Percentiles rank a stretch among this genome's conserved stretches.
Evolutionary conservation across 2,329 filamentous ascomycete species (phyloP).

Genomic region (Aspergillus sp.): DNA sequence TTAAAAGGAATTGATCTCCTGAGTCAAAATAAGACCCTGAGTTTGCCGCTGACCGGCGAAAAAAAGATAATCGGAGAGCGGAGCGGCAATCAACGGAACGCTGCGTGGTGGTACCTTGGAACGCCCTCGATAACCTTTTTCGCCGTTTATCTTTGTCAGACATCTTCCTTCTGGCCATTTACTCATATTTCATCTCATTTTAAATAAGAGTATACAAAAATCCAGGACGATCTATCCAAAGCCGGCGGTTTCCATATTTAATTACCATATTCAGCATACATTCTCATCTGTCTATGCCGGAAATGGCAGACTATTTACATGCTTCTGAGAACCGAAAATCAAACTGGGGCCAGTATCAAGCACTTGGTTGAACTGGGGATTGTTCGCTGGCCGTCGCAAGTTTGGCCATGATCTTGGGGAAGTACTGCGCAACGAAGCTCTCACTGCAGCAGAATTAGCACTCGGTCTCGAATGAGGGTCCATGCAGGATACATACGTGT

Average conservation of each 20-base stretch:
- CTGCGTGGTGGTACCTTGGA: not conserved
- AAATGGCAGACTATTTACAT: no score
- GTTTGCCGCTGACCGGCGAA: not conserved
- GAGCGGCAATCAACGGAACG: constrained; percentile 14
- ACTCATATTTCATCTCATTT: no score
- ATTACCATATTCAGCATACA: no score
- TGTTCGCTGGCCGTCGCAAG: constrained; percentile 29
- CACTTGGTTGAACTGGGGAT: not conserved
- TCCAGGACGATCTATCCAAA: no score
- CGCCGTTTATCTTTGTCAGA: no score
- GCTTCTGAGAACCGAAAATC: no score
- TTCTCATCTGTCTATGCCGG: no score
- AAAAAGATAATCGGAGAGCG: constrained; percentile 2
- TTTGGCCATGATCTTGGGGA: constrained; percentile 64
- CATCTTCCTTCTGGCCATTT: no score
- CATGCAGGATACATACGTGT: constrained; percentile 46
- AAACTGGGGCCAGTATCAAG: not conserved
- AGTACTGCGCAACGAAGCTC: constrained; percentile 75
- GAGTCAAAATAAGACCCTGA: not conserved
- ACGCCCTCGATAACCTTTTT: no score
- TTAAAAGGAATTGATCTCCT: no score
- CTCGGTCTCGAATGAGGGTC: not conserved
- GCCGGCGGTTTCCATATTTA: no score
- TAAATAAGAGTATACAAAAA: no score
- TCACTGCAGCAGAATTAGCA: constrained; percentile 50